A percentile compares a stretch with the other conserved stretches of the same genome.
Evolutionary conservation across 805 yeast species (phyloP).

Genomic region (Saturnispora ahearnii): DNA sequence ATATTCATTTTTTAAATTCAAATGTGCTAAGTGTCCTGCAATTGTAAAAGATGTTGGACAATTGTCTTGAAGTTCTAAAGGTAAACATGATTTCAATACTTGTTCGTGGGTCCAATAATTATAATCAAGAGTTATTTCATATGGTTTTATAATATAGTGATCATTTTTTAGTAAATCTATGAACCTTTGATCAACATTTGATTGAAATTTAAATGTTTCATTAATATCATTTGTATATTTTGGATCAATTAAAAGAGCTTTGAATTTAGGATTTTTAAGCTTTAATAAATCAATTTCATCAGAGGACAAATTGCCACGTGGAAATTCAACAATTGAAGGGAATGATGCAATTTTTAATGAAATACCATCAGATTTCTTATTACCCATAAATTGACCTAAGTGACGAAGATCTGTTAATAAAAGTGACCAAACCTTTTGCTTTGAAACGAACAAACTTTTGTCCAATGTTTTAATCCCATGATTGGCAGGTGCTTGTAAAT

Average conservation of each 20-base stretch:
- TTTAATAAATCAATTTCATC: slow-evolving; percentile 7
- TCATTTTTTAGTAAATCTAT: slow-evolving; percentile 31
- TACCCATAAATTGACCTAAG: slow-evolving; percentile 47
- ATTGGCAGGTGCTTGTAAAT: slow-evolving; percentile 52
- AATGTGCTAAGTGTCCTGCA: slow-evolving; percentile 93
- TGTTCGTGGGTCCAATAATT: slow-evolving; percentile 88
- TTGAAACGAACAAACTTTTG: slow-evolving; percentile 48
- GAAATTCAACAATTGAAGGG: slow-evolving; percentile 51
- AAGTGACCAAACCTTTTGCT: slow-evolving; percentile 58
- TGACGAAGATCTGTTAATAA: slow-evolving; percentile 56
- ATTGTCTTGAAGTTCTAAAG: slow-evolving; percentile 58
- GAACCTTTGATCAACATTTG: slow-evolving; percentile 9
- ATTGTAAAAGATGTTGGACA: slow-evolving; percentile 85
- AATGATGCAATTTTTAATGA: slow-evolving; percentile 63
- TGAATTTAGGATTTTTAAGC: slow-evolving; percentile 28
- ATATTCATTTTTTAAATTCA: slow-evolving; percentile 76
- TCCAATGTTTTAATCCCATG: slow-evolving; percentile 60
- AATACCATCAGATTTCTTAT: slow-evolving; percentile 34
- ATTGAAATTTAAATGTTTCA: background rate
- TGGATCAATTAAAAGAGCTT: slow-evolving; percentile 56
- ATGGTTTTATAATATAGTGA: slow-evolving; percentile 40
- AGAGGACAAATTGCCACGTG: slow-evolving; percentile 9
- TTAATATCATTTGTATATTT: slow-evolving; percentile 31
- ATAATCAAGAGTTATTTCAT: slow-evolving; percentile 53
- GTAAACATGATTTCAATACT: slow-evolving; percentile 66